Percentiles rank a stretch among this genome's conserved stretches.
Conservation (phyloP, 352 stramenopile genomes). For the Phytophthora tubulina region DNA sequence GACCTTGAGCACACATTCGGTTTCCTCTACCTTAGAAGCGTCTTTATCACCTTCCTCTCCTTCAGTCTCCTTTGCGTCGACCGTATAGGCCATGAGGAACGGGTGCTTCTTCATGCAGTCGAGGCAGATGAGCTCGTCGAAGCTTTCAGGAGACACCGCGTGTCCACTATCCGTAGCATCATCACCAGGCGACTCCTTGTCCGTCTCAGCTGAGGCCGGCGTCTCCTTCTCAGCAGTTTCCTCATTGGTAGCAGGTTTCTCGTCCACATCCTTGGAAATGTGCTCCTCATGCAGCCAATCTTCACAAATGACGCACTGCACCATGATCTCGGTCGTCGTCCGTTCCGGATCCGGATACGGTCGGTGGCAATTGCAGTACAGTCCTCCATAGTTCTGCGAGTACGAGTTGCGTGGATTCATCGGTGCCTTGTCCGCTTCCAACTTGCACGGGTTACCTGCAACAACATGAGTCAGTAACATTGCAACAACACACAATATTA, state of each 20-base stretch:
- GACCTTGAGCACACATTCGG: conserved; percentile 44
- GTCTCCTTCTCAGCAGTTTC: conserved; percentile 11
- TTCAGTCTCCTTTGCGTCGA: conserved; percentile 28
- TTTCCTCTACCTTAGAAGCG: conserved; percentile 10
- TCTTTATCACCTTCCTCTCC: conserved; percentile 12
- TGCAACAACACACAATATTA: not conserved
- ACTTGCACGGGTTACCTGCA: conserved; percentile 58
- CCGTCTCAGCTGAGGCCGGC: not conserved
- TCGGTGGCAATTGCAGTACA: conserved; percentile 79
- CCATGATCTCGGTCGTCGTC: conserved; percentile 74
- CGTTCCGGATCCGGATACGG: conserved; percentile 80
- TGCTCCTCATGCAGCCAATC: conserved; percentile 85
- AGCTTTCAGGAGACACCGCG: conserved; percentile 41
- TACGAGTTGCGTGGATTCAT: conserved; percentile 71
- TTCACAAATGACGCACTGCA: conserved; percentile 83
- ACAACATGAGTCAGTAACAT: conserved; percentile 1
- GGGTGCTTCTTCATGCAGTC: conserved; percentile 71
- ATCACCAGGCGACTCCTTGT: conserved; percentile 14
- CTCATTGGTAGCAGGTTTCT: not conserved
- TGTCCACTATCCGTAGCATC: conserved; percentile 15
- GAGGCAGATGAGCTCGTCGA: conserved; percentile 76
- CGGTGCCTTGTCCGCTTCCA: conserved; percentile 60
- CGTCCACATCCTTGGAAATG: conserved; percentile 41
- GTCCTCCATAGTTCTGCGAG: conserved; percentile 76
- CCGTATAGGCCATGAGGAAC: conserved; percentile 71